These are phyloP conservation scores for Lathyrus aphaca DNA, from an alignment of 306 rosid species.

Conservation along the genomic window DNA sequence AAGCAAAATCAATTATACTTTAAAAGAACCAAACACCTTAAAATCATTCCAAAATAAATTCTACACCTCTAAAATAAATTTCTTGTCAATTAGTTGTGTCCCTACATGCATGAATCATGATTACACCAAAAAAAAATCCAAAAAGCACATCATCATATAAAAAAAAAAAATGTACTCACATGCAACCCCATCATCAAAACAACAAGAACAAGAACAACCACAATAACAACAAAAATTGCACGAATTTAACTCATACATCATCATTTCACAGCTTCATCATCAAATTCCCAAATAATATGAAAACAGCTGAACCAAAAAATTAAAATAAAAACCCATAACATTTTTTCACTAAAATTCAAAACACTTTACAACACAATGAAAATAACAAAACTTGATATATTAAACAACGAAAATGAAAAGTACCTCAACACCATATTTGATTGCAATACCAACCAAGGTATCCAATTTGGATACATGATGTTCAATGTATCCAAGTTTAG, in stretches of 20 bases:
- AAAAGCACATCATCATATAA: slow-evolving; percentile 1
- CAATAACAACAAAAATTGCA: not conserved
- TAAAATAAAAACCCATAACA: not conserved
- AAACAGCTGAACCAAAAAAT: not conserved
- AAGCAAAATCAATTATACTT: no score
- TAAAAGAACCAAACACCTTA: no score
- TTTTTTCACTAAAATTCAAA: not conserved
- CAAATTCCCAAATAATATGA: not conserved
- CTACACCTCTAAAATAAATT: not conserved
- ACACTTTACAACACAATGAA: not conserved
- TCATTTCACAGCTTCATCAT: not conserved
- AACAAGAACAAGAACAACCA: not conserved
- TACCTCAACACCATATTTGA: slow-evolving; percentile 96
- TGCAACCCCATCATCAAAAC: not conserved
- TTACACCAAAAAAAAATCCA: slow-evolving; percentile 9
- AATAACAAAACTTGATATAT: slow-evolving; percentile 3
- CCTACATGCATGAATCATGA: not conserved
- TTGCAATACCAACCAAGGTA: slow-evolving; percentile 88
- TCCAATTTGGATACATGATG: slow-evolving; percentile 79
- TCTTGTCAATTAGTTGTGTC: not conserved
- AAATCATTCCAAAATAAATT: no score
- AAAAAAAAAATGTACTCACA: slow-evolving; percentile 7
- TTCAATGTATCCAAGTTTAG: slow-evolving; percentile 52
- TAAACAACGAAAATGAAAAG: not conserved
- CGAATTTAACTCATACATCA: not conserved